phyloP scores from a whole-genome alignment of 768 basidiomycete species.

The Termitomyces sp. region DNA sequence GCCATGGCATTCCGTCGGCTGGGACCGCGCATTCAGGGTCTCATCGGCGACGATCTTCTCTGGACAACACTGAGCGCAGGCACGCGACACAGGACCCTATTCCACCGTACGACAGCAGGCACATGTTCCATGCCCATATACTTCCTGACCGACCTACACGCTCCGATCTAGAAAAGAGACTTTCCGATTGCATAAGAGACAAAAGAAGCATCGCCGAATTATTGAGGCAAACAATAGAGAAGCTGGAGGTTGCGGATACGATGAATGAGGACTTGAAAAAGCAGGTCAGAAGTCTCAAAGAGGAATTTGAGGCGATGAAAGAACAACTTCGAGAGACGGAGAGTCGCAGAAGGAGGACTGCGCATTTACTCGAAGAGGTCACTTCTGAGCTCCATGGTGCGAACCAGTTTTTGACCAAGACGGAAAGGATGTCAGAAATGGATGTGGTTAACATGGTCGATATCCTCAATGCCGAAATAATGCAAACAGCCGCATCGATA shows the following conservation, averaged over 20 bases:
- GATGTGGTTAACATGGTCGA: slow-evolving; percentile 29
- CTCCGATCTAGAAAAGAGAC: neutral
- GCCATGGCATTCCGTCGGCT: neutral
- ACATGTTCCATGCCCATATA: neutral
- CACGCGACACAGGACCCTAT: neutral
- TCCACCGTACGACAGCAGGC: slow-evolving; percentile 1
- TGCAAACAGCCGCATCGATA: slow-evolving; percentile 16
- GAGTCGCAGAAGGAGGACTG: slow-evolving; percentile 13
- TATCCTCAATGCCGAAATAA: slow-evolving; percentile 14
- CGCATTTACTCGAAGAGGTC: slow-evolving; percentile 19
- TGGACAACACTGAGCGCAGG: neutral
- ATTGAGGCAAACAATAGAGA: neutral
- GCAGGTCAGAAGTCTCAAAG: neutral
- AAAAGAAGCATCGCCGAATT: slow-evolving; percentile 1
- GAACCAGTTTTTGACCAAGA: slow-evolving; percentile 36
- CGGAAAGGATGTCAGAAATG: slow-evolving; percentile 36
- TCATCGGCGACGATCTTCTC: neutral
- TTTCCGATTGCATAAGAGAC: slow-evolving; percentile 6
- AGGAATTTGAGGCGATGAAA: neutral
- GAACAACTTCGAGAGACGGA: slow-evolving; percentile 14
- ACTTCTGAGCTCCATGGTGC: slow-evolving; percentile 36
- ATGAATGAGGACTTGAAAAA: slow-evolving; percentile 4
- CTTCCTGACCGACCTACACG: neutral
- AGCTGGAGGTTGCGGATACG: neutral
- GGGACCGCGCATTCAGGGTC: neutral